These are phyloP conservation scores for Myxozyma mucilagina DNA, from an alignment of 805 yeast genomes.

Conservation along the genomic window DNA sequence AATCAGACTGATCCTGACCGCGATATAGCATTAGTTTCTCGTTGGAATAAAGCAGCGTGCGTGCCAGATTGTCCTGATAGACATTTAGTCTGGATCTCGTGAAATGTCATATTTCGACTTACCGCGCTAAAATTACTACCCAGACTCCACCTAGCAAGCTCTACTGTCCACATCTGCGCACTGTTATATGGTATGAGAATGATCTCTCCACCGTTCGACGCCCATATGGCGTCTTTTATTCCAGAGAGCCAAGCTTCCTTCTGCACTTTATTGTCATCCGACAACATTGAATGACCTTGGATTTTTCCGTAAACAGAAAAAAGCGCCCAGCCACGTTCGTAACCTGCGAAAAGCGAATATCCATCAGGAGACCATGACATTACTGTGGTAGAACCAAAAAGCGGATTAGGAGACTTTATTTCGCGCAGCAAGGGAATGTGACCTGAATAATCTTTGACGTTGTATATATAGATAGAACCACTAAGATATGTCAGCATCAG, in stretches of 20 bases:
- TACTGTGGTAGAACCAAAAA: constrained; percentile 35
- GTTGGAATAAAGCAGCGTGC: constrained; percentile 48
- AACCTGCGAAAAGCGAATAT: constrained; percentile 39
- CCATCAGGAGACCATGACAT: constrained; percentile 45
- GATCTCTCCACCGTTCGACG: constrained; percentile 43
- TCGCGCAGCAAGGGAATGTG: constrained; percentile 38
- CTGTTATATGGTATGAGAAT: constrained; percentile 37
- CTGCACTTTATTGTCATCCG: constrained; percentile 25
- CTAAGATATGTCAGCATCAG: not conserved
- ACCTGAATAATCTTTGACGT: constrained; percentile 43
- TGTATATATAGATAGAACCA: constrained; percentile 44
- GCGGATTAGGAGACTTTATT: constrained; percentile 36
- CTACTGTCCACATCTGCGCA: constrained; percentile 31
- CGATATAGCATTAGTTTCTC: constrained; percentile 49
- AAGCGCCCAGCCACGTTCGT: constrained; percentile 50
- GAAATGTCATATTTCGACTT: not conserved
- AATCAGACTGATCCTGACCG: constrained; percentile 49
- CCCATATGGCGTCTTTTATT: constrained; percentile 39
- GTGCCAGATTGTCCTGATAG: constrained; percentile 38
- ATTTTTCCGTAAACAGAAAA: constrained; percentile 52
- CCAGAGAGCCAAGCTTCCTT: constrained; percentile 32
- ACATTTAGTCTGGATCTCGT: not conserved
- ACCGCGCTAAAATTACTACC: constrained; percentile 25
- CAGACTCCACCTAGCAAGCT: constrained; percentile 39
- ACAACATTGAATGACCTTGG: constrained; percentile 44